These are phyloP conservation scores for Obba rivulosa DNA, from an alignment of 768 basidiomycete genomes.

Conservation along the genomic window DNA sequence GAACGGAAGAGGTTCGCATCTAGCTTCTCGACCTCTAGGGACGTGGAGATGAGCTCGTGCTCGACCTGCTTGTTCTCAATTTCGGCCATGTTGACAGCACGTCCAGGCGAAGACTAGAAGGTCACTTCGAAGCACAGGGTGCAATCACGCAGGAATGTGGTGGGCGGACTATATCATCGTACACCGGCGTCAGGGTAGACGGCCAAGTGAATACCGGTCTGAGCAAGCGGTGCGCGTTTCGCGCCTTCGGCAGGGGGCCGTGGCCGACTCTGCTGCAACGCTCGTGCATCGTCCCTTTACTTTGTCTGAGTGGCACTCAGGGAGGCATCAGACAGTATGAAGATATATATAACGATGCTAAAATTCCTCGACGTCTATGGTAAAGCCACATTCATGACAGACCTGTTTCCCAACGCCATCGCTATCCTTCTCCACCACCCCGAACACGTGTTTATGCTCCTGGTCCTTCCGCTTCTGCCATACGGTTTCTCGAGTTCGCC, in stretches of 20 bases:
- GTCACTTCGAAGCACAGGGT: background rate
- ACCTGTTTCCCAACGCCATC: constrained; percentile 63
- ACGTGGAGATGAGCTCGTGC: constrained; percentile 63
- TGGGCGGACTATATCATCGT: background rate
- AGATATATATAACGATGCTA: constrained; percentile 27
- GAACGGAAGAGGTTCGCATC: constrained; percentile 77
- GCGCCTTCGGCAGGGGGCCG: no score
- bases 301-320: background rate
- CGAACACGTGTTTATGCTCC: constrained; percentile 86
- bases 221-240: no score
- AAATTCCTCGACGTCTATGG: constrained; percentile 82
- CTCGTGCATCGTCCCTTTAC: no score
- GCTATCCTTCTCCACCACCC: constrained; percentile 45
- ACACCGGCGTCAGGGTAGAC: background rate
- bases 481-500: constrained; percentile 80
- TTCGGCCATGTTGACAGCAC: constrained; percentile 24
- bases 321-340: background rate
- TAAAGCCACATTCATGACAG: constrained; percentile 89
- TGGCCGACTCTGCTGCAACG: no score
- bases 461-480: constrained; percentile 86
- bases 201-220: no score
- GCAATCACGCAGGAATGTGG: no score
- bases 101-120: background rate
- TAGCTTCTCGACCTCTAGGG: constrained; percentile 73
- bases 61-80: constrained; percentile 43